phyloP scores from a whole-genome alignment of 371 early-diverging fungal species.

The Spraguea lophii region DNA sequence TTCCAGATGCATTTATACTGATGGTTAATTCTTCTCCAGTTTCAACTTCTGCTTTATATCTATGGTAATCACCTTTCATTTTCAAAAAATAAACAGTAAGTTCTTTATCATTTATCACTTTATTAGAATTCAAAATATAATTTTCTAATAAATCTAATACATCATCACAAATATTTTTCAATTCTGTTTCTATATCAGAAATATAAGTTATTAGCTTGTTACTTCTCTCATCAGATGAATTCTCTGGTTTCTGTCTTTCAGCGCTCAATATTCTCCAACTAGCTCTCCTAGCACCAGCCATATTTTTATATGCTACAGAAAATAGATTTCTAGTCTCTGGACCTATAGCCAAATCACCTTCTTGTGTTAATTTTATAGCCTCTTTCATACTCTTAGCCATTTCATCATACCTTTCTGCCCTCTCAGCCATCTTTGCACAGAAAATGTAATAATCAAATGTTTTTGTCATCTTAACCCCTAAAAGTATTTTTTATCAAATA shows the following conservation, averaged over 20 bases:
- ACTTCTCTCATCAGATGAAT: slow-evolving; percentile 41
- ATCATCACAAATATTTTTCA: slow-evolving; percentile 74
- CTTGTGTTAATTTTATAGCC: slow-evolving; percentile 41
- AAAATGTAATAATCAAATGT: background rate
- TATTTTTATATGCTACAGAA: slow-evolving; percentile 96
- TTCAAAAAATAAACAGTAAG: slow-evolving; percentile 94
- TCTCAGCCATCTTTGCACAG: slow-evolving; percentile 89
- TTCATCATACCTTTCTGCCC: slow-evolving; percentile 93
- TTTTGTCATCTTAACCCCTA: background rate
- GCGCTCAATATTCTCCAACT: slow-evolving; percentile 95
- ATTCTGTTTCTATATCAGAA: slow-evolving; percentile 68
- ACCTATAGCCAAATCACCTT: slow-evolving; percentile 56
- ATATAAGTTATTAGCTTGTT: slow-evolving; percentile 69
- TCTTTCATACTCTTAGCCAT: slow-evolving; percentile 46
- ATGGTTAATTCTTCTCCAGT: slow-evolving; percentile 58
- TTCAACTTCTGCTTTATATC: slow-evolving; percentile 92
- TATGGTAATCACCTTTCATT: slow-evolving; percentile 99
- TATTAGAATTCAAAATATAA: slow-evolving; percentile 61
- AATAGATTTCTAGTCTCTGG: slow-evolving; percentile 90
- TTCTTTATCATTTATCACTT: slow-evolving; percentile 54
- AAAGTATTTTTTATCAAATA: too few relatives aligned
- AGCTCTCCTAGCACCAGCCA: slow-evolving; percentile 89
- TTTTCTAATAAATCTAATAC: slow-evolving; percentile 70
- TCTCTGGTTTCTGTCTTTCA: slow-evolving; percentile 88
- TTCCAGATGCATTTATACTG: slow-evolving; percentile 63